Base-by-base conservation (phyloP, 768 basidiomycete species). In the Auriscalpium microsporum region DNA sequence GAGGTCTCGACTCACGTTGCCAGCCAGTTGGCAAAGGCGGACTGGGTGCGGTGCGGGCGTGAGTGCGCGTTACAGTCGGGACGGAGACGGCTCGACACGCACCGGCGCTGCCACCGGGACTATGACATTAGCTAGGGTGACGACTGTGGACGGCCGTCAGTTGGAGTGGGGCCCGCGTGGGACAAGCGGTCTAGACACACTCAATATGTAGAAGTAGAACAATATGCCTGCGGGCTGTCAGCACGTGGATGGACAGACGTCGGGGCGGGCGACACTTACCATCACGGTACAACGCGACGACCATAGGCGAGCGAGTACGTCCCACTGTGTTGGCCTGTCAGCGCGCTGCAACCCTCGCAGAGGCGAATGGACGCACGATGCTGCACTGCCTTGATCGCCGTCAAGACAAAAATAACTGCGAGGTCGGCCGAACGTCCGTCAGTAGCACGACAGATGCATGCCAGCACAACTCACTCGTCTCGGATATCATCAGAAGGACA, bases 21-120 rank as follows among this genome's bases (percentile, higher is more conserved):
- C 23, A 75, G 68, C 75, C 74, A 75, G 49, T 74, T 75, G 33
- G 71, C 71, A 47, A 73, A 69, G 37, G 64, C 63, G 0, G 65
- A 46, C 72, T 75, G 52, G 35, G 48, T 19, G 44, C 2, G 34
- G 10, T 36, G 40, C 17, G 40, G 40, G 40, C 40, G 40, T 42
- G 14, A 42, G 40, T 14, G 17, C 14, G 40, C 33, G 40, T 13
- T 13, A 42, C 40, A 42, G 40, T 17, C 13, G 17, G 40, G 17
- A 42, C 40, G 40, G 17, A 14, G 40, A 42, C 4, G 3, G 40
- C 17, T 38, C 5, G 16, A 54, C 4, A 54, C 71, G 61, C 56
- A 75, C 74, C 16, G 72, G 71, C 4, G 68, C 71, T 28, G 68
- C 54, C 2, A 73, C 65, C 6, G 75, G 72, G 3, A 73, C 69